Evolutionary conservation across 1,139 yeast species (phyloP).

Genomic region (Pichia sp.): DNA sequence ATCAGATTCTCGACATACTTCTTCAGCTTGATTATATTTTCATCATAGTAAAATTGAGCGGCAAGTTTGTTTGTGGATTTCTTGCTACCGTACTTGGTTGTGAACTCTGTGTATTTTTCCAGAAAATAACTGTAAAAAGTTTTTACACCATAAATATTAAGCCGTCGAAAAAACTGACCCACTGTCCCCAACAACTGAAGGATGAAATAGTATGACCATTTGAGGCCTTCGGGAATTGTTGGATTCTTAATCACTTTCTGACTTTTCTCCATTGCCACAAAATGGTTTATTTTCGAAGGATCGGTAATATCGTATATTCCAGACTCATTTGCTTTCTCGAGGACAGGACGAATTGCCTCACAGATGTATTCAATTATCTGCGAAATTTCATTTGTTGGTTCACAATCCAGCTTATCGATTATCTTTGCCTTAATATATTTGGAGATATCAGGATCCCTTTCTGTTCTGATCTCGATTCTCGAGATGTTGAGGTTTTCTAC

Average conservation of each 20-base stretch:
- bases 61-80: slow-evolving; percentile 56
- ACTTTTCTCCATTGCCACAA: slow-evolving; percentile 66
- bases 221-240: slow-evolving; percentile 56
- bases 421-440: slow-evolving; percentile 72
- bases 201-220: slow-evolving; percentile 64
- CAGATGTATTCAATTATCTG: slow-evolving; percentile 50
- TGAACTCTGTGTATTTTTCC: slow-evolving; percentile 56
- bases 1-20: slow-evolving; percentile 43
- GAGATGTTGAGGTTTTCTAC: slow-evolving; percentile 71
- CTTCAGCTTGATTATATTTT: slow-evolving; percentile 43
- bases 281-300: slow-evolving; percentile 65
- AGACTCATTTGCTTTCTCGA: slow-evolving; percentile 59
- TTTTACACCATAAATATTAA: slow-evolving; percentile 76
- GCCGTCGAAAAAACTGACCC: slow-evolving; percentile 66
- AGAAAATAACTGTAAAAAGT: slow-evolving; percentile 67
- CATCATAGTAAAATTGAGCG: slow-evolving; percentile 54
- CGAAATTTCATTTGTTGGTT: slow-evolving; percentile 48
- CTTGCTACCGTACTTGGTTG: slow-evolving; percentile 48
- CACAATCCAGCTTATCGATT: slow-evolving; percentile 56
- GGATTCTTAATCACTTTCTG: slow-evolving; percentile 52
- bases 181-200: slow-evolving; percentile 62
- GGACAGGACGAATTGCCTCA: slow-evolving; percentile 59
- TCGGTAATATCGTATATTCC: slow-evolving; percentile 61
- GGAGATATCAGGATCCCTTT: slow-evolving; percentile 73
- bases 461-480: slow-evolving; percentile 80